A percentile compares a stretch with the other conserved stretches of the same genome.
These are phyloP conservation scores for Tolypocladium paradoxum DNA, from an alignment of 2,329 filamentous ascomycete genomes.

Conservation along the genomic window DNA sequence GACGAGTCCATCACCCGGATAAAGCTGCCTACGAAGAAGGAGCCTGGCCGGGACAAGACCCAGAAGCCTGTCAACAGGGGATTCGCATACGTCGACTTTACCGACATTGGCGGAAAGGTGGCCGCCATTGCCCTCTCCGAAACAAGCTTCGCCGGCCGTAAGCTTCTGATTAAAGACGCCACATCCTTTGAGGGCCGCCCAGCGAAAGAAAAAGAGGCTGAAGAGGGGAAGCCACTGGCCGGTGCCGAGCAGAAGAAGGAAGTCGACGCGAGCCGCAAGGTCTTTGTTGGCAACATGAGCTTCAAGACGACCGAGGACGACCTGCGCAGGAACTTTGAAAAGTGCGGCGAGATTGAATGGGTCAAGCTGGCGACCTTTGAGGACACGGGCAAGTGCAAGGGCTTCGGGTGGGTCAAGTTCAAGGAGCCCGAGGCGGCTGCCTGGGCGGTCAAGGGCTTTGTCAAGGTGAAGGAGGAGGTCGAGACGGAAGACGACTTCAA, in stretches of 20 bases:
- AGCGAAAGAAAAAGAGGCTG: constrained; percentile 42
- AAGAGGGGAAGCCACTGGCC: constrained; percentile 12
- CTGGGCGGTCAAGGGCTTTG: constrained; percentile 62
- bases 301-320: constrained; percentile 77
- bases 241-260: constrained; percentile 25
- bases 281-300: constrained; percentile 86
- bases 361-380: constrained; percentile 91
- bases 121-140: constrained; percentile 83
- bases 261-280: constrained; percentile 60
- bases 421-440: constrained; percentile 65
- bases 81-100: constrained; percentile 93
- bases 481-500: constrained; percentile 53
- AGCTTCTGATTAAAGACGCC: constrained; percentile 85
- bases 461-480: constrained; percentile 56
- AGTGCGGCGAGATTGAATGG: constrained; percentile 73
- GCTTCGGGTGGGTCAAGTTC: constrained; percentile 92
- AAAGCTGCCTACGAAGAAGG: constrained; percentile 61
- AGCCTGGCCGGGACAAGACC: constrained; percentile 23
- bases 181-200: constrained; percentile 87
- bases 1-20: constrained; percentile 71
- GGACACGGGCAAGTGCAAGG: constrained; percentile 95
- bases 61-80: constrained; percentile 60
- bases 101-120: constrained; percentile 55
- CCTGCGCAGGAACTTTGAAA: constrained; percentile 68
- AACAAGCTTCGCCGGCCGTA: constrained; percentile 62